A percentile compares a stretch with the other conserved stretches of the same genome.
phyloP scores from a whole-genome alignment of 495 filamentous ascomycete genomes.

The Pseudevernia furfuracea region DNA sequence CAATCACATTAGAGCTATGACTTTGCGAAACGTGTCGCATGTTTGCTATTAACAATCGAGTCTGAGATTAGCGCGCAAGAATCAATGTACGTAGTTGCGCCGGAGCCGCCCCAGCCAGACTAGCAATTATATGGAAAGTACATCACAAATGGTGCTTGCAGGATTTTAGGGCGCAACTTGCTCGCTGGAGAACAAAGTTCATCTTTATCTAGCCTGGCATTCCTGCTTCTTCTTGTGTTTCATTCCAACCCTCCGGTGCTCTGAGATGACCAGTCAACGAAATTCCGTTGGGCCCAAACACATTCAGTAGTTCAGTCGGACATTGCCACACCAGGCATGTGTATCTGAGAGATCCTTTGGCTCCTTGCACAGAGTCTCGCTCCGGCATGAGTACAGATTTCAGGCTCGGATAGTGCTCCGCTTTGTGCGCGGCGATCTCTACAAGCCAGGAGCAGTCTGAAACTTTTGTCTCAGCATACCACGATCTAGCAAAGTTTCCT shows the following conservation, averaged over 20 bases:
- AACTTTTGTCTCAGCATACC: not conserved
- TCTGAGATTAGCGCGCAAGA: conserved; percentile 1
- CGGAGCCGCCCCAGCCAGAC: not conserved
- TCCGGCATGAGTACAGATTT: not conserved
- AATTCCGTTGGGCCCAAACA: not conserved
- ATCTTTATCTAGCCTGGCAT: not conserved
- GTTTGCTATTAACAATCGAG: not conserved
- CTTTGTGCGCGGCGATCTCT: not conserved
- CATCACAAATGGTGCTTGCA: no score
- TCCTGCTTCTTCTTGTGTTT: not conserved
- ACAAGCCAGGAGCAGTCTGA: not conserved
- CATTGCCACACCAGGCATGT: not conserved
- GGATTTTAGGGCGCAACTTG: no score
- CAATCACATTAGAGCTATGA: not conserved
- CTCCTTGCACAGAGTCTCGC: not conserved
- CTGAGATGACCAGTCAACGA: not conserved
- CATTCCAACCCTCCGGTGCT: not conserved
- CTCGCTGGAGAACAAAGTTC: not conserved
- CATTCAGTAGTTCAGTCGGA: not conserved
- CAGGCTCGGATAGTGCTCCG: not conserved
- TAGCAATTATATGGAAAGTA: not conserved
- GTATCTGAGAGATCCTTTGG: not conserved
- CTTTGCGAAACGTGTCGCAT: not conserved
- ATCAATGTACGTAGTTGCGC: not conserved
- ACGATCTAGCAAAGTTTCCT: not conserved